A percentile compares a stretch with the other conserved stretches of the same genome.
Conservation (phyloP, 140 eudicot species). For the Stevia rebaudiana region DNA sequence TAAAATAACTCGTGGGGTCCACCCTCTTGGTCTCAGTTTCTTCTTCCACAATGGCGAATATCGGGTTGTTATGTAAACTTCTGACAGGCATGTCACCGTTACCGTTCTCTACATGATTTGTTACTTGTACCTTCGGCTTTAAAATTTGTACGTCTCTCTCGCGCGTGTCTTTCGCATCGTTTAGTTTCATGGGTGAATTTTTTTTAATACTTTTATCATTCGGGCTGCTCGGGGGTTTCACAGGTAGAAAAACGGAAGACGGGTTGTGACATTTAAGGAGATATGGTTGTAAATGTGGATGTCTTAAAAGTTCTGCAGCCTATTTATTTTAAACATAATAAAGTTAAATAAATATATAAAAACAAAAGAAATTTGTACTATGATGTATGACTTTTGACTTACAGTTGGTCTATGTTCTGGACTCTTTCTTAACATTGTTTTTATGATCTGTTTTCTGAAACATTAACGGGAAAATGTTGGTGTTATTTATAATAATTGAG, state of each 20-base stretch:
- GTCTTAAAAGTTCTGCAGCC: slow-evolving; percentile 93
- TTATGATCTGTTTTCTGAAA: slow-evolving; percentile 84
- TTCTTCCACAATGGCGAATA: slow-evolving; percentile 27
- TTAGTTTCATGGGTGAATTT: slow-evolving; percentile 41
- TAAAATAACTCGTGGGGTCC: slow-evolving; percentile 77
- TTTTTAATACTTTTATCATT: slow-evolving; percentile 38
- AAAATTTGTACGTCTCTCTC: slow-evolving; percentile 42
- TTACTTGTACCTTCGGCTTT: slow-evolving; percentile 31
- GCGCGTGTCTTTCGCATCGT: slow-evolving; percentile 32
- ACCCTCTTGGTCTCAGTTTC: slow-evolving; percentile 83
- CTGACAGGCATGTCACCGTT: slow-evolving; percentile 18
- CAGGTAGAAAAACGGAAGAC: slow-evolving; percentile 72
- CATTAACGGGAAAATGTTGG: background rate
- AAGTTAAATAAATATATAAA: slow-evolving; percentile 22
- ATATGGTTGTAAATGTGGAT: slow-evolving; percentile 81
- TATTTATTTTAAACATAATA: slow-evolving; percentile 13
- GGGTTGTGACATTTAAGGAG: slow-evolving; percentile 64
- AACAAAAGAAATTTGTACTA: background rate
- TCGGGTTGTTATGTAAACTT: slow-evolving; percentile 35
- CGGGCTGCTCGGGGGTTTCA: slow-evolving; percentile 70
- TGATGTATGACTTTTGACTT: slow-evolving; percentile 37
- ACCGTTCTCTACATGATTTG: slow-evolving; percentile 30
- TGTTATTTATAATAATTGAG: background rate
- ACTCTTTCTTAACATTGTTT: slow-evolving; percentile 85
- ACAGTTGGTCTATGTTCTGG: slow-evolving; percentile 99